phyloP scores from a whole-genome alignment of 164 flowering plant genomes.

The Tinospora cordifolia region DNA sequence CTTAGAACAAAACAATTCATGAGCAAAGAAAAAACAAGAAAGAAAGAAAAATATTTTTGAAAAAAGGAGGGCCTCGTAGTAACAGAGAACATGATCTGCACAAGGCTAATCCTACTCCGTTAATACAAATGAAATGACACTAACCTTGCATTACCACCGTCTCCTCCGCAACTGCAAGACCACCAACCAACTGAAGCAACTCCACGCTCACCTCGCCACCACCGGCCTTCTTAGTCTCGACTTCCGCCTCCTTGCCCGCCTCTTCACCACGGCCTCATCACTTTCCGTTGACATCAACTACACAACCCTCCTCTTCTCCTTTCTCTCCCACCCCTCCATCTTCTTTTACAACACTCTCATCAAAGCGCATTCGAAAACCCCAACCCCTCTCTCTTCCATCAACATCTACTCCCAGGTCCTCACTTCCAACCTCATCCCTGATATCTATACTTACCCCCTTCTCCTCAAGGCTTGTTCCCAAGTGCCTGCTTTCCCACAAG shows the following conservation, averaged over 20 bases:
- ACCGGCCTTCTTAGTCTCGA: constrained; percentile 19
- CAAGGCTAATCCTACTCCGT: too few species aligned
- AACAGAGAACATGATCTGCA: too few species aligned
- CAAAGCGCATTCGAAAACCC: constrained; percentile 13
- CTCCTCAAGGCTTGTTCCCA: constrained; percentile 23
- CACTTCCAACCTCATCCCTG: constrained; percentile 16
- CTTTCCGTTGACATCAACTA: constrained; percentile 12
- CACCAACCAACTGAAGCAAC: constrained; percentile 20
- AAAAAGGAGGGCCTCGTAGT: too few species aligned
- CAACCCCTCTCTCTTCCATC: constrained; percentile 5
- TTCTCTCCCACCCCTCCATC: constrained; percentile 16
- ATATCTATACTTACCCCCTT: constrained; percentile 21
- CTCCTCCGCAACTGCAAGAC: constrained; percentile 19
- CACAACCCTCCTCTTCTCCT: constrained; percentile 18
- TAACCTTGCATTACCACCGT: background rate
- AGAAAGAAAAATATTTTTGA: too few species aligned
- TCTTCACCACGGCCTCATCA: constrained; percentile 13
- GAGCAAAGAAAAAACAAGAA: too few species aligned
- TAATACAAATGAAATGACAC: too few species aligned
- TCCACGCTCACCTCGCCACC: constrained; percentile 24
- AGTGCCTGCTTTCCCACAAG: constrained; percentile 16
- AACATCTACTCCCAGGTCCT: constrained; percentile 16
- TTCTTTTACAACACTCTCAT: constrained; percentile 25
- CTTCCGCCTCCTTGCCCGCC: constrained; percentile 20
- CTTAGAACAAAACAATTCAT: too few species aligned